phyloP scores from a whole-genome alignment of 2,329 filamentous ascomycete species.

The Xylariaceae sp. region DNA sequence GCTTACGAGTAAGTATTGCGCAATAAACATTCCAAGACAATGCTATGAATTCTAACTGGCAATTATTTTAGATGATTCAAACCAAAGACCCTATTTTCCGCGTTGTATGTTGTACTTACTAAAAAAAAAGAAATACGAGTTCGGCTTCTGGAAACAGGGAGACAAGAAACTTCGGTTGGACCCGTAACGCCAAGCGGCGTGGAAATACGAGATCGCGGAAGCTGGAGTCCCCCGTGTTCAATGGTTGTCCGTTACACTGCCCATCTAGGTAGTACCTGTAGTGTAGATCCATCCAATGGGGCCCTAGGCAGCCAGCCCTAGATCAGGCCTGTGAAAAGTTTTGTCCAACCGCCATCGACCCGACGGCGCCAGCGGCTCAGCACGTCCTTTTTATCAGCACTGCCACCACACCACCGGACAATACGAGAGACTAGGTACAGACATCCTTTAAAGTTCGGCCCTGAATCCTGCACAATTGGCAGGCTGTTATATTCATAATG shows the following conservation, averaged over 20 bases:
- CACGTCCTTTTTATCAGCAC: constrained; percentile 25
- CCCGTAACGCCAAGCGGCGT: constrained; percentile 14
- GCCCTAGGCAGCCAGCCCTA: not conserved
- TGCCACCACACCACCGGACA: constrained; percentile 28
- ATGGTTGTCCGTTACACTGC: constrained; percentile 1
- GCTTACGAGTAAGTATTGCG: too few species aligned
- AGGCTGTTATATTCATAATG: too few species aligned
- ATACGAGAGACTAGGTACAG: constrained; percentile 19
- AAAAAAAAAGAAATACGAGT: not conserved
- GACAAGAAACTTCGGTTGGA: constrained; percentile 17
- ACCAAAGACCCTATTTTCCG: too few species aligned
- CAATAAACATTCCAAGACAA: too few species aligned
- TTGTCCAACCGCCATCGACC: constrained; percentile 5
- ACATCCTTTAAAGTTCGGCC: not conserved
- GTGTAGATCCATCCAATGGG: too few species aligned
- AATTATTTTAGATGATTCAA: too few species aligned
- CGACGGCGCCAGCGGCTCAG: constrained; percentile 1
- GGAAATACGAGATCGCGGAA: constrained; percentile 31
- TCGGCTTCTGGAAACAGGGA: too few species aligned
- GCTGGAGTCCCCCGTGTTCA: constrained; percentile 14
- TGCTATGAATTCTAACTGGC: too few species aligned
- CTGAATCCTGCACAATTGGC: too few species aligned
- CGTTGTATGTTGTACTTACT: not conserved
- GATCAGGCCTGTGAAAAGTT: constrained; percentile 4
- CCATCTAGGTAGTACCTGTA: too few species aligned